phyloP scores from a whole-genome alignment of 2,329 filamentous ascomycete species.

The Fusarium armeniacum region DNA sequence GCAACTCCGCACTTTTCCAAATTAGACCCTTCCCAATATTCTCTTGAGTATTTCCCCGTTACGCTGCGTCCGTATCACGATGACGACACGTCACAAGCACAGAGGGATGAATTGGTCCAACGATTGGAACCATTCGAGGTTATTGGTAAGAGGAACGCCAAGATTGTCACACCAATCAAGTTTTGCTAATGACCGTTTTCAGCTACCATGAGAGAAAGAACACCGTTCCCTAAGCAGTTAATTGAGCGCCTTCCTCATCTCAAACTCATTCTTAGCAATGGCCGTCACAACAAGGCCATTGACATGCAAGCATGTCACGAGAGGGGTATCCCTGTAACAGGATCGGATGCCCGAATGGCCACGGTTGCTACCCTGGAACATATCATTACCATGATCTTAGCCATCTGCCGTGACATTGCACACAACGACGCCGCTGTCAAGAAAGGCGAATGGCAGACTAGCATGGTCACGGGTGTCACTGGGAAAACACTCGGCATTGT shows the following conservation, averaged over 20 bases:
- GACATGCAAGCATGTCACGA: constrained; percentile 1
- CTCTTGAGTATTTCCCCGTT: constrained; percentile 1
- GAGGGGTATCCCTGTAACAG: constrained; percentile 2
- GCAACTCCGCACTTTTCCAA: constrained; percentile 1
- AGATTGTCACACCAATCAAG: too few species aligned
- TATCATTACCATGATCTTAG: constrained; percentile 7
- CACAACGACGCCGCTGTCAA: constrained; percentile 3
- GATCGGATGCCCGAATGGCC: constrained; percentile 2
- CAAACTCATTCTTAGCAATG: constrained; percentile 3
- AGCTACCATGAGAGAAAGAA: constrained; percentile 12
- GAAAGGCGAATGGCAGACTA: constrained; percentile 7
- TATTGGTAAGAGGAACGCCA: neutral
- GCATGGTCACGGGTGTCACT: constrained; percentile 10
- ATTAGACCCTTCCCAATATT: neutral
- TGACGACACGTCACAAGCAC: neutral
- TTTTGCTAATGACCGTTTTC: neutral
- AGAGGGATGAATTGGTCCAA: constrained; percentile 6
- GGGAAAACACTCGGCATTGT: constrained; percentile 4
- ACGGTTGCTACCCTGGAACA: constrained; percentile 12
- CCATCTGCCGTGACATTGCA: constrained; percentile 9
- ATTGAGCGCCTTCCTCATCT: constrained; percentile 9
- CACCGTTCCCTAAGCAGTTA: constrained; percentile 1
- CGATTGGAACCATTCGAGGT: constrained; percentile 7
- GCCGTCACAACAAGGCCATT: constrained; percentile 15
- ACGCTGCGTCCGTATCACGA: constrained; percentile 2